These are phyloP conservation scores for Monilinia aucupariae DNA, from an alignment of 2,329 filamentous ascomycete genomes.

Conservation along the genomic window DNA sequence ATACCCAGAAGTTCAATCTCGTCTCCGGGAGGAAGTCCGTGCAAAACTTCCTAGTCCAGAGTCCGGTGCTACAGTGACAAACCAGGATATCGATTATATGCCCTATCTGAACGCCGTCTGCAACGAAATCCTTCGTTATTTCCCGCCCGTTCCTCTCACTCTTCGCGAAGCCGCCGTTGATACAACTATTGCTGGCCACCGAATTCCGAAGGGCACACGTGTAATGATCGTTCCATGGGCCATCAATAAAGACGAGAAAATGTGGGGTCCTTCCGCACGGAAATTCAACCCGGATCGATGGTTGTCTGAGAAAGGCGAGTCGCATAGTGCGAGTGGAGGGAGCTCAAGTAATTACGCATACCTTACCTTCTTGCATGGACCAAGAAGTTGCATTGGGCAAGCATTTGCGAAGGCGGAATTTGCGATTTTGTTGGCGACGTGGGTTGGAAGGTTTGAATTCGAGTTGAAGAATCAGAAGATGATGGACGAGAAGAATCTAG, in stretches of 20 bases:
- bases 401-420: slow-evolving; percentile 80
- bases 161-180: slow-evolving; percentile 59
- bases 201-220: slow-evolving; percentile 64
- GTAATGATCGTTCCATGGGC: slow-evolving; percentile 61
- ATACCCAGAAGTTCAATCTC: slow-evolving; percentile 58
- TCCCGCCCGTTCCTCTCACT: slow-evolving; percentile 66
- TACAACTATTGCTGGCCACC: slow-evolving; percentile 59
- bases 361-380: slow-evolving; percentile 80
- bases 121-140: slow-evolving; percentile 70
- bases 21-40: slow-evolving; percentile 64
- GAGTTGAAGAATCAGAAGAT: slow-evolving; percentile 51
- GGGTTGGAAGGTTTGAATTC: slow-evolving; percentile 71
- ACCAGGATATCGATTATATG: slow-evolving; percentile 61
- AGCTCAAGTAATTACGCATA: slow-evolving; percentile 71
- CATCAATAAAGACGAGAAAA: slow-evolving; percentile 59
- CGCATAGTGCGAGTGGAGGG: slow-evolving; percentile 55
- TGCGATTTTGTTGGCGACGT: slow-evolving; percentile 71
- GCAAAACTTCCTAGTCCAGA: slow-evolving; percentile 49
- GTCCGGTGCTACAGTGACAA: slow-evolving; percentile 41
- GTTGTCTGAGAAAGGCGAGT: slow-evolving; percentile 44
- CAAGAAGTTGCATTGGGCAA: slow-evolving; percentile 78
- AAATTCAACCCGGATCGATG: slow-evolving; percentile 77
- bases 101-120: slow-evolving; percentile 77
- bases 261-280: slow-evolving; percentile 73
- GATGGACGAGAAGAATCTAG: slow-evolving; percentile 59